These are phyloP conservation scores for Metschnikowia cerradonensis DNA, from an alignment of 805 yeast species.

Conservation along the genomic window DNA sequence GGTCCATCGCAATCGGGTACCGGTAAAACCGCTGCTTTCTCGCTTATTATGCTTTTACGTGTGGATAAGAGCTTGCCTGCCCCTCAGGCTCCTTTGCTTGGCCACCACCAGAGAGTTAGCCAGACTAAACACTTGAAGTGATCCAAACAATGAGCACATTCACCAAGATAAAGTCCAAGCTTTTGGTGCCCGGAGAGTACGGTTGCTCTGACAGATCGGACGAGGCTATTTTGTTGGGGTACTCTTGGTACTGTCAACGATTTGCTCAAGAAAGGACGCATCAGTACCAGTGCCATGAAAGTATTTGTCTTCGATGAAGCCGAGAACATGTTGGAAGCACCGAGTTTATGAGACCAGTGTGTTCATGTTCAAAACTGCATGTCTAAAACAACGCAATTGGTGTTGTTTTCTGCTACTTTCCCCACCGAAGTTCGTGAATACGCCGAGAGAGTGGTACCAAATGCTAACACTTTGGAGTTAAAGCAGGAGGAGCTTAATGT, in stretches of 20 bases:
- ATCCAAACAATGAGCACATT: slow-evolving; percentile 87
- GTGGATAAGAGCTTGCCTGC: slow-evolving; percentile 56
- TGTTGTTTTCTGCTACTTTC: no score
- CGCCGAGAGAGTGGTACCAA: no score
- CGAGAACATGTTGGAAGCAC: slow-evolving; percentile 91
- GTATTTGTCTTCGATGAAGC: slow-evolving; percentile 96
- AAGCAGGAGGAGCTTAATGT: no score
- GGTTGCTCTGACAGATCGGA: slow-evolving; percentile 48
- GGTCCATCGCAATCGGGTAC: slow-evolving; percentile 99
- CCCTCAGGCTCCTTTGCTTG: slow-evolving; percentile 79
- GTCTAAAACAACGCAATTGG: no score
- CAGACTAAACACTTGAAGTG: slow-evolving; percentile 91
- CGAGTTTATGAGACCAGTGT: slow-evolving; percentile 88
- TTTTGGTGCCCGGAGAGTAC: slow-evolving; percentile 77
- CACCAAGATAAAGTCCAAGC: slow-evolving; percentile 68
- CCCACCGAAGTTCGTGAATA: no score
- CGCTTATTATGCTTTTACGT: slow-evolving; percentile 86
- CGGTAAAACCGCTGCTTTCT: slow-evolving; percentile 97
- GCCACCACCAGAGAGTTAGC: slow-evolving; percentile 97
- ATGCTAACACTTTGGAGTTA: no score
- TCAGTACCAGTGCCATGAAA: slow-evolving; percentile 55
- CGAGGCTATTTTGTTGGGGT: slow-evolving; percentile 85
- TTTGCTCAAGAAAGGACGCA: slow-evolving; percentile 56
- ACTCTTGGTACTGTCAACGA: slow-evolving; percentile 88
- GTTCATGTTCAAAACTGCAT: slow-evolving; percentile 68